Conservation (phyloP, 805 yeast species). For the Priceomyces fermenticarens region DNA sequence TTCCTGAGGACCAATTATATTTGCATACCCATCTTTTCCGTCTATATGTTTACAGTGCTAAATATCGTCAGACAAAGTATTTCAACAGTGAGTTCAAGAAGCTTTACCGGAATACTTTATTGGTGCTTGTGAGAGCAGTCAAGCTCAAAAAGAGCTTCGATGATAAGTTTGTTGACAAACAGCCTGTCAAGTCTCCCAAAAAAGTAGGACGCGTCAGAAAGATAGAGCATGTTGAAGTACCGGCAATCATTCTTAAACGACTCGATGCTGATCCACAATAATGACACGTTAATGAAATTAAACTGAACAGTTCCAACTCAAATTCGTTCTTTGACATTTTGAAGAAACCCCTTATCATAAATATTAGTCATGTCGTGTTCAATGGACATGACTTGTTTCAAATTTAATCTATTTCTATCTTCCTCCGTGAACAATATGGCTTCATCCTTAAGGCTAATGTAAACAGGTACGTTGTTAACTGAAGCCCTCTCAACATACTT, state of each 20-base stretch:
- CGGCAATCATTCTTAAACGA: conserved; percentile 13
- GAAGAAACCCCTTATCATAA: conserved; percentile 49
- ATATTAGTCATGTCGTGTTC: conserved; percentile 37
- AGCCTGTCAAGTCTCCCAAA: background rate
- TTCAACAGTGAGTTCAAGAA: background rate
- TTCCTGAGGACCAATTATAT: background rate
- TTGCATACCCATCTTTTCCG: conserved; percentile 3
- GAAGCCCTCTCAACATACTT: conserved; percentile 22
- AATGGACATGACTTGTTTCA: conserved; percentile 20
- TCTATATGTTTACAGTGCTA: conserved; percentile 7
- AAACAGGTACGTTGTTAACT: conserved; percentile 15
- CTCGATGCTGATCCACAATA: conserved; percentile 6
- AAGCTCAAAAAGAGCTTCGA: conserved; percentile 7
- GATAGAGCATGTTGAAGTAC: conserved; percentile 9
- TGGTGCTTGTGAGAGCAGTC: conserved; percentile 5
- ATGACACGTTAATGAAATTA: too few species aligned
- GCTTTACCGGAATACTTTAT: conserved; percentile 2
- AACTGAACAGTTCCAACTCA: background rate
- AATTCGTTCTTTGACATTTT: conserved; percentile 35
- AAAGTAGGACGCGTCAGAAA: background rate
- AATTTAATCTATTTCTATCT: conserved; percentile 7
- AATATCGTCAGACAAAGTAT: conserved; percentile 9
- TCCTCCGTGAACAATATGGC: conserved; percentile 15
- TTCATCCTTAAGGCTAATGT: conserved; percentile 27
- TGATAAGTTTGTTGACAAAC: conserved; percentile 9